A percentile compares a stretch with the other conserved stretches of the same genome.
Conservation (phyloP, 1,284 basidiomycete genomes). For the Fomitopsis pinicola region DNA sequence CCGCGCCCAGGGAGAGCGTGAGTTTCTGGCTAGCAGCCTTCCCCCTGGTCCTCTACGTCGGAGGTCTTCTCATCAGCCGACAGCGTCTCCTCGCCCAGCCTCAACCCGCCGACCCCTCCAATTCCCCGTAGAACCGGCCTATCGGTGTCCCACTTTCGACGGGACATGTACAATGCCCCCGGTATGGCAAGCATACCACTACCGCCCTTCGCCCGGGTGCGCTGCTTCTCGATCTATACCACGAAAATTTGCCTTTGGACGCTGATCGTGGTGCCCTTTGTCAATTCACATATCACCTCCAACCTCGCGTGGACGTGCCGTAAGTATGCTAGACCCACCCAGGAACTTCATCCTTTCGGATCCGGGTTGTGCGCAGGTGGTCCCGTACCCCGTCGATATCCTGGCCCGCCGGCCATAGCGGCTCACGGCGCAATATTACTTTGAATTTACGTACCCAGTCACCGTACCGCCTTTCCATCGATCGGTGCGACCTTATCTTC, state of each 20-base stretch:
- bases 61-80: slow-evolving; percentile 2
- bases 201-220: neutral
- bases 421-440: neutral
- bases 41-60: slow-evolving; percentile 1
- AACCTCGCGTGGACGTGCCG: neutral
- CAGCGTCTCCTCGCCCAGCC: slow-evolving; percentile 1
- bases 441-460: slow-evolving; percentile 9
- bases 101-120: neutral
- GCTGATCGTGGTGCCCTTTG: neutral
- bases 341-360: neutral
- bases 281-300: neutral
- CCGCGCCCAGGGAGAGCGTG: neutral
- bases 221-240: neutral
- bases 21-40: neutral
- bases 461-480: slow-evolving; percentile 9
- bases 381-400: neutral
- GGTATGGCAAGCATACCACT: slow-evolving; percentile 1
- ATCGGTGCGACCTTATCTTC: slow-evolving; percentile 10
- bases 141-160: neutral
- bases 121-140: neutral
- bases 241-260: neutral
- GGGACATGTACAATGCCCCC: neutral
- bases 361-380: neutral
- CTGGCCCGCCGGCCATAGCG: neutral
- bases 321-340: neutral